Percentiles rank a stretch among this genome's conserved stretches.
Conservation (phyloP, 2,329 filamentous ascomycete genomes). For the Ophiostoma triangulosporum region DNA sequence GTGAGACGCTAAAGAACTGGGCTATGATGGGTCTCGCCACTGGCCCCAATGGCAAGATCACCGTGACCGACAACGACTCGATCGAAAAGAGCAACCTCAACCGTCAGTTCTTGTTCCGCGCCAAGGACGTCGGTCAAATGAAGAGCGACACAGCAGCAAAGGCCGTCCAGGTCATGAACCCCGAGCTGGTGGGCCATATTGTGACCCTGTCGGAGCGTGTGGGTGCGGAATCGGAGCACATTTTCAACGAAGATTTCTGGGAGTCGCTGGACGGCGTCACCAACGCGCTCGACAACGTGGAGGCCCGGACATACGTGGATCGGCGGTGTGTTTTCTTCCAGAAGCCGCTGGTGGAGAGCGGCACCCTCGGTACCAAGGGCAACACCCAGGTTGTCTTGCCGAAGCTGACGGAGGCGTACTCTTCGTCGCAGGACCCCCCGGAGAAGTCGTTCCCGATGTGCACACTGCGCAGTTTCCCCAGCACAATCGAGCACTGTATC, state of each 20-base stretch:
- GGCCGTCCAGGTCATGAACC: constrained; percentile 92
- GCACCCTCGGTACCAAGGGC: constrained; percentile 96
- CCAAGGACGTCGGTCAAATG: constrained; percentile 84
- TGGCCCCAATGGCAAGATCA: constrained; percentile 78
- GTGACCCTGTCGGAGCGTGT: constrained; percentile 78
- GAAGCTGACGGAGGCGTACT: constrained; percentile 88
- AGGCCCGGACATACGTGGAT: constrained; percentile 92
- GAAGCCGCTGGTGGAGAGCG: constrained; percentile 90
- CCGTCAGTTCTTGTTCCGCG: constrained; percentile 87
- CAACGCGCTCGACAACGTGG: constrained; percentile 94
- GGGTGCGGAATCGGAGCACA: constrained; percentile 77
- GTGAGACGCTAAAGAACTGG: constrained; percentile 99
- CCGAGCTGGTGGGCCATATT: constrained; percentile 78
- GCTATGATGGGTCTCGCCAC: constrained; percentile 93
- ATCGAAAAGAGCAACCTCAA: constrained; percentile 99
- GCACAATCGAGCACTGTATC: constrained; percentile 97
- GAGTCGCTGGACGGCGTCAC: constrained; percentile 75
- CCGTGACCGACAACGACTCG: constrained; percentile 92
- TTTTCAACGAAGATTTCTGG: constrained; percentile 95
- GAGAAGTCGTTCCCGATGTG: constrained; percentile 99
- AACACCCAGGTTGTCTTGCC: constrained; percentile 96
- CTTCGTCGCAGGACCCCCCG: constrained; percentile 83
- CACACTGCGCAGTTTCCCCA: constrained; percentile 91
- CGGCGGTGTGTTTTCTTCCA: constrained; percentile 95
- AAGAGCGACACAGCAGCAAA: constrained; percentile 91